phyloP scores from a whole-genome alignment of 805 yeast genomes.

The Isabelozyma gotoi region DNA sequence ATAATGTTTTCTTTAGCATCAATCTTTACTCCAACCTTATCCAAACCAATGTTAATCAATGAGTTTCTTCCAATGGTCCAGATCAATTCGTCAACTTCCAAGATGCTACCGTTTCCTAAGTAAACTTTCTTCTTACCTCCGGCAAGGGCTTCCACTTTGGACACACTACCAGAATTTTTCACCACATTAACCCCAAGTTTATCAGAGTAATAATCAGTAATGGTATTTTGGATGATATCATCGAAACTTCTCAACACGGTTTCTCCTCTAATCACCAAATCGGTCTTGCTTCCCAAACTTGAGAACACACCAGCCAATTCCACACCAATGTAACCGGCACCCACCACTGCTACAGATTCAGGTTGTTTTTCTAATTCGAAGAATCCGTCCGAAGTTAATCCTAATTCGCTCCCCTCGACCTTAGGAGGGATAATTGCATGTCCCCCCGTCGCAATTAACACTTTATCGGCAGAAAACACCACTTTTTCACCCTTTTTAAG shows the following conservation, averaged over 20 bases:
- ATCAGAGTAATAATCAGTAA: slow-evolving; percentile 78
- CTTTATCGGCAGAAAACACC: slow-evolving; percentile 72
- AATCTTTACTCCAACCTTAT: slow-evolving; percentile 67
- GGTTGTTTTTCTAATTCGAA: slow-evolving; percentile 83
- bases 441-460: slow-evolving; percentile 94
- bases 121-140: slow-evolving; percentile 37
- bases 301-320: slow-evolving; percentile 95
- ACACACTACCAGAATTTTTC: slow-evolving; percentile 53
- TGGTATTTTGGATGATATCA: slow-evolving; percentile 68
- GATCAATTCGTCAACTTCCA: slow-evolving; percentile 72
- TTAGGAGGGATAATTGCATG: slow-evolving; percentile 66
- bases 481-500: slow-evolving; percentile 53
- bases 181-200: slow-evolving; percentile 77
- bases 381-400: slow-evolving; percentile 88
- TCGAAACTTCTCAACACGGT: slow-evolving; percentile 89
- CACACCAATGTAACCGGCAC: slow-evolving; percentile 97
- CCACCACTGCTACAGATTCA: slow-evolving; percentile 88
- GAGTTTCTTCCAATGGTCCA: slow-evolving; percentile 96
- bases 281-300: slow-evolving; percentile 83
- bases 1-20: slow-evolving; percentile 61
- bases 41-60: slow-evolving; percentile 70
- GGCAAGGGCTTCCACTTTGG: slow-evolving; percentile 31
- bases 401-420: slow-evolving; percentile 80
- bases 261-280: slow-evolving; percentile 86
- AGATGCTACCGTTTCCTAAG: slow-evolving; percentile 35